Conservation (phyloP, 176 grass and related monocot species). For the Guadua angustifolia region DNA sequence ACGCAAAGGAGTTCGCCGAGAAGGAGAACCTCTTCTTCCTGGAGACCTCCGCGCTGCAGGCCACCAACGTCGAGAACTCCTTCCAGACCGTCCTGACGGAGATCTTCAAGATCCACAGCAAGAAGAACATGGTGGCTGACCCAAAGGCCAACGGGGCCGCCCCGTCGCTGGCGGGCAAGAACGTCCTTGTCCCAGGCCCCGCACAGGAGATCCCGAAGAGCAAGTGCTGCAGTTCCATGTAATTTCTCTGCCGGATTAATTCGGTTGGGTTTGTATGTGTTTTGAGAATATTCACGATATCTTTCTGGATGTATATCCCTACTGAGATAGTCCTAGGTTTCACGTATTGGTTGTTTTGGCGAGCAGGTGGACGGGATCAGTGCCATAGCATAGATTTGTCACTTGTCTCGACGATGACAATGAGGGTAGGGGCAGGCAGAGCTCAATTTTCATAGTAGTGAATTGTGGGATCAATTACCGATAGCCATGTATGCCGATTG, state of each 20-base stretch:
- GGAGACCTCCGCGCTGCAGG: no score
- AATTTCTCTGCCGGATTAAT: not conserved
- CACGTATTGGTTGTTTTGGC: conserved; percentile 31
- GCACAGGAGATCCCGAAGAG: conserved; percentile 61
- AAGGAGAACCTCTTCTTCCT: no score
- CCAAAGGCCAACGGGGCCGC: conserved; percentile 38
- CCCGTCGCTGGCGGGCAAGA: conserved; percentile 45
- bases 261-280: not conserved
- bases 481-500: conserved; percentile 30
- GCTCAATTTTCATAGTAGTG: conserved; percentile 20
- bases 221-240: conserved; percentile 62
- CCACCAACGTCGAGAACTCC: no score
- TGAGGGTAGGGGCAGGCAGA: not conserved
- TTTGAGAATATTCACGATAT: conserved; percentile 36
- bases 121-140: conserved; percentile 18
- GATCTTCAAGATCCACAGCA: no score
- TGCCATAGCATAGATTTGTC: conserved; percentile 41
- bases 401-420: conserved; percentile 23
- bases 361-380: conserved; percentile 2
- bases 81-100: no score
- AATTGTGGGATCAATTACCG: conserved; percentile 33
- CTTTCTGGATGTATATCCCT: conserved; percentile 49
- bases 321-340: conserved; percentile 46
- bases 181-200: conserved; percentile 56
- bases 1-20: no score